phyloP scores from a whole-genome alignment of 2,329 filamentous ascomycete species.

The Akanthomyces uredinophilus region DNA sequence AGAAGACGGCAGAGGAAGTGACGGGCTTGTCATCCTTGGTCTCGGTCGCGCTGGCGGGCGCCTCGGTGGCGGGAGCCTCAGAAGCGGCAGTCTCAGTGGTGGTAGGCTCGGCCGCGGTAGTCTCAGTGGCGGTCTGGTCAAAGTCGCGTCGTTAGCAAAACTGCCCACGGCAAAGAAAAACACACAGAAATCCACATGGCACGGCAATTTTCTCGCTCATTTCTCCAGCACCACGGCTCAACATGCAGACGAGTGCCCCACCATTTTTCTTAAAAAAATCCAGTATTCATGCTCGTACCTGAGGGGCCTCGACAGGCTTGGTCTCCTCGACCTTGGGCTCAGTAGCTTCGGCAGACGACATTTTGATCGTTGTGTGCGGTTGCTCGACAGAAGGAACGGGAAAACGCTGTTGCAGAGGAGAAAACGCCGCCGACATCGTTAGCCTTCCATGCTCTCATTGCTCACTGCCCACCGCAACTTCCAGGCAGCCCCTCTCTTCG shows the following conservation, averaged over 20 bases:
- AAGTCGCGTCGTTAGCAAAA: background rate
- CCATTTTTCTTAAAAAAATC: background rate
- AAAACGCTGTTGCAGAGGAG: constrained; percentile 2
- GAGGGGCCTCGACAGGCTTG: constrained; percentile 28
- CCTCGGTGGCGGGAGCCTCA: constrained; percentile 19
- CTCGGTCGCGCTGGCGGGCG: constrained; percentile 17
- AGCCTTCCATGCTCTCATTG: constrained; percentile 3
- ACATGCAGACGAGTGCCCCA: background rate
- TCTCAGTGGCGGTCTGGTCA: background rate
- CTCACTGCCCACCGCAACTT: constrained; percentile 14
- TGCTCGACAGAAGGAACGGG: background rate
- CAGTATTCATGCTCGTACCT: constrained; percentile 22
- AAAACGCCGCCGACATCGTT: background rate
- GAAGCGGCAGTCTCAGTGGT: background rate
- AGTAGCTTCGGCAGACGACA: constrained; percentile 46
- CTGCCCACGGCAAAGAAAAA: background rate
- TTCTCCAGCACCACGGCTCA: background rate
- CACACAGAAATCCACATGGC: background rate
- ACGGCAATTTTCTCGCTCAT: background rate
- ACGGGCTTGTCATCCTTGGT: constrained; percentile 35
- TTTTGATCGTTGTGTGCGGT: constrained; percentile 27
- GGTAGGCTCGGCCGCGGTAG: constrained; percentile 16
- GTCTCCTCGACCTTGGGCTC: constrained; percentile 52
- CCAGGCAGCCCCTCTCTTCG: constrained; percentile 4
- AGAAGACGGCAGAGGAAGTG: constrained; percentile 71